Conservation (phyloP, 106 monocot species). For the Platanthera guangdongensis region DNA sequence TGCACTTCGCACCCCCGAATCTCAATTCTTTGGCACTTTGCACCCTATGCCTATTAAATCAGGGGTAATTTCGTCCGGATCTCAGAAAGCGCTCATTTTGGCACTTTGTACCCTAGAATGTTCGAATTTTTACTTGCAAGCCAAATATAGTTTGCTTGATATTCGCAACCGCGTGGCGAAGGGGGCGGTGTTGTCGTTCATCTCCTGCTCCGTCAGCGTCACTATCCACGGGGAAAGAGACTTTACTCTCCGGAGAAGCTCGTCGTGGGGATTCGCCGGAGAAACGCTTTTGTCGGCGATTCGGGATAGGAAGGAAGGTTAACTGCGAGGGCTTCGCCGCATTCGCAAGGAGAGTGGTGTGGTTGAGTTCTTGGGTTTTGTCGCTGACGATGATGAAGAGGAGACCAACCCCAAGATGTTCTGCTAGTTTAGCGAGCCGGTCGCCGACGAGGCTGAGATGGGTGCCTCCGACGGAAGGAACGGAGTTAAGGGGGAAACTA, state of each 20-base stretch:
- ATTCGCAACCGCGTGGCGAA: constrained; percentile 8
- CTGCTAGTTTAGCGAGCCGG: constrained; percentile 26
- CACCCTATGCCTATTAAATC: no score
- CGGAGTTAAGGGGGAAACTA: constrained; percentile 7
- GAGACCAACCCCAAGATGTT: constrained; percentile 29
- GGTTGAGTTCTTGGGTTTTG: constrained; percentile 31
- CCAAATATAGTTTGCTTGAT: no score
- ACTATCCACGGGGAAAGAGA: constrained; percentile 39
- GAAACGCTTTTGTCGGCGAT: constrained; percentile 81
- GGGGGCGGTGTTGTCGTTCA: constrained; percentile 70
- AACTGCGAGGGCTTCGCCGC: constrained; percentile 58
- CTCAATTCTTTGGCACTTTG: no score
- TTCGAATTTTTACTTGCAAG: no score
- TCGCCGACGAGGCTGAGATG: constrained; percentile 29
- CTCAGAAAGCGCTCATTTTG: no score
- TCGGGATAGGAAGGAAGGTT: constrained; percentile 53
- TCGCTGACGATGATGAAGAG: constrained; percentile 40
- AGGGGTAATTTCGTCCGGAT: no score
- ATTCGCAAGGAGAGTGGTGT: constrained; percentile 37
- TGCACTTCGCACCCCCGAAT: no score
- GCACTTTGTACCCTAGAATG: no score
- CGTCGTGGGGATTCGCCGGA: constrained; percentile 69
- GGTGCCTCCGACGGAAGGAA: background rate
- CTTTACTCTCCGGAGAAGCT: constrained; percentile 55
- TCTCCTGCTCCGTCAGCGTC: constrained; percentile 60